A percentile compares a stretch with the other conserved stretches of the same genome.
phyloP scores from a whole-genome alignment of 2,329 filamentous ascomycete genomes.

The Pseudocercospora fuligena region DNA sequence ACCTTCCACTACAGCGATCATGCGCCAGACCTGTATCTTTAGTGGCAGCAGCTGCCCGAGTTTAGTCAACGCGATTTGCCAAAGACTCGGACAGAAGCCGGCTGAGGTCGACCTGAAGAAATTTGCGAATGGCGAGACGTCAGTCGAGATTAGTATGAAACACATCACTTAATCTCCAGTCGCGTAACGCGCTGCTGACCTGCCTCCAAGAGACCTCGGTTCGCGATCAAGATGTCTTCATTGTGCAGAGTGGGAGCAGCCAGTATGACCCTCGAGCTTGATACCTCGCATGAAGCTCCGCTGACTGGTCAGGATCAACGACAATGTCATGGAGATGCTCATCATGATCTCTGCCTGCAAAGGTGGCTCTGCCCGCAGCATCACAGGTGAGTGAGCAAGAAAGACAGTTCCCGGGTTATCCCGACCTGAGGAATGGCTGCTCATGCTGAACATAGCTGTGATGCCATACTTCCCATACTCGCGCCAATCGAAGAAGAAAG shows the following conservation, averaged over 20 bases:
- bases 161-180: not conserved
- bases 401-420: not conserved
- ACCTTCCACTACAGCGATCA: conserved; percentile 41
- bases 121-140: conserved; percentile 73
- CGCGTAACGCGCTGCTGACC: conserved; percentile 36
- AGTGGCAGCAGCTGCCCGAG: conserved; percentile 68
- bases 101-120: conserved; percentile 66
- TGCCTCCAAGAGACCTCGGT: conserved; percentile 63
- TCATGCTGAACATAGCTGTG: conserved; percentile 64
- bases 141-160: conserved; percentile 65
- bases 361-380: conserved; percentile 92
- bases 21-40: conserved; percentile 72
- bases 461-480: conserved; percentile 99
- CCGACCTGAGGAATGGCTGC: not conserved
- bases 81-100: conserved; percentile 65
- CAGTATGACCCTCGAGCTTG: conserved; percentile 53
- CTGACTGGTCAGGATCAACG: conserved; percentile 72
- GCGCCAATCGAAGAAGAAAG: conserved; percentile 98
- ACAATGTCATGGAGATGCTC: conserved; percentile 97
- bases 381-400: conserved; percentile 72
- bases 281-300: conserved; percentile 2
- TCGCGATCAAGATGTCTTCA: conserved; percentile 97
- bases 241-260: conserved; percentile 93
- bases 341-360: conserved; percentile 99
- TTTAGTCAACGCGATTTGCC: conserved; percentile 69